Base-by-base conservation (phyloP, 805 yeast genomes). In the Scheffersomyces stipitis region DNA sequence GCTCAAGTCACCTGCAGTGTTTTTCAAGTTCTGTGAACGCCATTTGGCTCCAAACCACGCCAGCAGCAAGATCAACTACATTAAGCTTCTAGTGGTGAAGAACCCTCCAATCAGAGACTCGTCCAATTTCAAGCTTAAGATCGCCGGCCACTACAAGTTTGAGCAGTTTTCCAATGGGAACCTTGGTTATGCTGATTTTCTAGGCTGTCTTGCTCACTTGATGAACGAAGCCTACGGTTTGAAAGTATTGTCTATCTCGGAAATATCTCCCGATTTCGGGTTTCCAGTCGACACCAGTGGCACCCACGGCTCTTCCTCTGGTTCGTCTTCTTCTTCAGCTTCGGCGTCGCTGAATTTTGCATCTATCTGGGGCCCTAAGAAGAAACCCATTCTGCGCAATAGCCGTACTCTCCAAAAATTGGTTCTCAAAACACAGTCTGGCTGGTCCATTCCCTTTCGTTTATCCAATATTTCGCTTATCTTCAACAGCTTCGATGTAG, bases 361-460 rank as follows among this genome's bases (percentile, higher is more conserved):
- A 10, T 20, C 24, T 20, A 20, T 20, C 9, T 20, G 24, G 24
- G n/a, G n/a, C n/a, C 24, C 24, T 20, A 20, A 20, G 24, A 20
- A 20, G 24, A 20, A 20, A 10, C 9, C 24, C 9, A 7, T 7
- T 7, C 7, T 7, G 10, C 10, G 9, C 10, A 20, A 20, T 20
- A 7, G 24, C 6, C 52, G 69, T 34, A 38, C 52, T 3, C 45
- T 73, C 4, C 41, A 58, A 2, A 59, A 45, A n/a, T 48, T 75
- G n/a, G 50, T 52, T 3, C 46, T 75, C 2, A 58, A 66, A 3
- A 65, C 77, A 0, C 75, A 74, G 41, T 39, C 65, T 0, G 78
- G 78, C 2, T 73, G 79, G 79, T 69, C 71, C 23, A 71, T 79
- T 12, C 78, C 81, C 3, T 55, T 78, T 44, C 64, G 74, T 39